A percentile compares a stretch with the other conserved stretches of the same genome.
Conservation (phyloP, 345 rosid species). For the Barbarea vulgaris region DNA sequence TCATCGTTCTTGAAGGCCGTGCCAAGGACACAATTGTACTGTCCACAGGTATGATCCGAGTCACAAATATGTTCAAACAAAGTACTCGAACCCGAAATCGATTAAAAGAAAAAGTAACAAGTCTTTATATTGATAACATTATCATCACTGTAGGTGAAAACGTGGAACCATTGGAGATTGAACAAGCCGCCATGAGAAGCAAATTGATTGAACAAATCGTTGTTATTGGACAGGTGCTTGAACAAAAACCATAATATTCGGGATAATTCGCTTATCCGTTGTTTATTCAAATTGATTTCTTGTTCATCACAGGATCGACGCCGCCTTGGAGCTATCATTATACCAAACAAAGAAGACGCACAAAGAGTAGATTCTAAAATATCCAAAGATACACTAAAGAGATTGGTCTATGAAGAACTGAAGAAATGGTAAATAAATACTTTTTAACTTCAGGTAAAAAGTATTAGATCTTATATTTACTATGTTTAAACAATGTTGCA, state of each 20-base stretch:
- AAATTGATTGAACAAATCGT: constrained; percentile 75
- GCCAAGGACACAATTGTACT: constrained; percentile 97
- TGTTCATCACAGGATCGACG: constrained; percentile 66
- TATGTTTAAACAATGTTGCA: constrained; percentile 39
- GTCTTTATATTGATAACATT: constrained; percentile 1
- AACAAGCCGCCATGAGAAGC: constrained; percentile 90
- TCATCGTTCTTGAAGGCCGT: constrained; percentile 91
- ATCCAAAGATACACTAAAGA: constrained; percentile 50
- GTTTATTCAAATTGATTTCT: not conserved
- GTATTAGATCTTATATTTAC: not conserved
- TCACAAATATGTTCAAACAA: constrained; percentile 16
- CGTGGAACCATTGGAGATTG: constrained; percentile 83
- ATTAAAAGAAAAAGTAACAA: not conserved
- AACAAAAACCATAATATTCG: not conserved
- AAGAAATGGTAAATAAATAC: constrained; percentile 57
- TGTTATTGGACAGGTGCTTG: constrained; percentile 81
- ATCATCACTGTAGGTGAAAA: constrained; percentile 69
- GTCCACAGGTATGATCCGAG: constrained; percentile 66
- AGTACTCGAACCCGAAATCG: not conserved
- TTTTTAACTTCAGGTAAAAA: not conserved
- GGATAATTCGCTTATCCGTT: not conserved
- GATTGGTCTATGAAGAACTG: constrained; percentile 58
- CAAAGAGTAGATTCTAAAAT: constrained; percentile 51
- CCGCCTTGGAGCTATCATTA: constrained; percentile 81
- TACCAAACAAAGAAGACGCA: constrained; percentile 86